Evolutionary conservation across 257 asterid genomes (phyloP), one percentile per base, ranked within the genome.

Genomic region (Paraleonurus japonicus): DNA sequence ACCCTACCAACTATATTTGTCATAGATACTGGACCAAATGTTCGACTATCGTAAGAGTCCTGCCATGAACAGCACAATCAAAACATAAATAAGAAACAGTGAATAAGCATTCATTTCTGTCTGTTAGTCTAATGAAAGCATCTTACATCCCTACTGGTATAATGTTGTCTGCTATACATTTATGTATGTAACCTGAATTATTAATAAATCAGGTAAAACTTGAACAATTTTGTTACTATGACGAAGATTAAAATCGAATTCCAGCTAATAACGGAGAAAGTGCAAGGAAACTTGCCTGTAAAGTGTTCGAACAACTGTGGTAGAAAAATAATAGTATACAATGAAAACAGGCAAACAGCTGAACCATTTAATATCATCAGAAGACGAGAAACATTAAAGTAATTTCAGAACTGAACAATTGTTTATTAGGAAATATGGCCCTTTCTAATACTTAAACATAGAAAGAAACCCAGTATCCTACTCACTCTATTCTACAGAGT

Each of bases 21-120:
- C 85, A 86, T 86, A 64, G 89, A 77, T 61, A 90, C 85, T 13
- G 97, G 98, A 20, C 98, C 98, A 80, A 93, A 88, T 12, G 82
- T 81, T 27, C 97, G 87, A 80, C 98, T 93, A 76, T 93, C 97
- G 20, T 86, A 78, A n/a, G 95, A 95, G 66, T 92, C 98, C 97
- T 92, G 92, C 83, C 59, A 80, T 48, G 62, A 6, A 17, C 22
- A 60, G 66, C 66, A 60, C 4, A 32, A 11, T 68, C 22, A 41
- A 66, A 59, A 57, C 28, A 12, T 4, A 28, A 41, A 43, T 13
- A 45, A 5, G 22, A 4, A 20, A 27, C 51, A 39, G 59, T 39
- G 39, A 1, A 69, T 11, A 23, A 62, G 58, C 35, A 67, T 50
- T 37, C 24, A 33, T 28, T 12, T 45, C 20, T 30, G 41, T 47